Conservation (phyloP, 305 asterid genomes). For the Solanum hybrid region DNA sequence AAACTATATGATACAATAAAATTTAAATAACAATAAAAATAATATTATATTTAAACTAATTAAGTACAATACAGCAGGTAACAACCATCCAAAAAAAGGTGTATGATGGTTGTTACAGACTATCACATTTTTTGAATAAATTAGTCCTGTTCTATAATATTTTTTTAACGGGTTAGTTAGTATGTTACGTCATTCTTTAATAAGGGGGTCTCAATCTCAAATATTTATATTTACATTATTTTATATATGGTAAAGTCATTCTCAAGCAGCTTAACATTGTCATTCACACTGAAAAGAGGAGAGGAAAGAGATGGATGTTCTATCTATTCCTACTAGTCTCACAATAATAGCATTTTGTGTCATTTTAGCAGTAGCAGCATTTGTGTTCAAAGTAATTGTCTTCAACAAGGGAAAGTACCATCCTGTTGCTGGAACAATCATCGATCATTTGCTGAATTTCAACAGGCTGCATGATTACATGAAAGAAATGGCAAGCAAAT, state of each 20-base stretch:
- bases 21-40: no score
- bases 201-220: no score
- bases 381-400: neutral
- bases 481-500: neutral
- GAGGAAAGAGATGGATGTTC: neutral
- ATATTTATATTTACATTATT: no score
- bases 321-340: neutral
- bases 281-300: neutral
- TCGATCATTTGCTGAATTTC: constrained; percentile 6
- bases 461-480: constrained; percentile 5
- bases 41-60: no score
- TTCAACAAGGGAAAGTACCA: neutral
- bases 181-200: no score
- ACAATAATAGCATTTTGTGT: constrained; percentile 4
- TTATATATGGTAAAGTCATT: no score
- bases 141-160: neutral
- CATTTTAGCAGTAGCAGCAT: neutral
- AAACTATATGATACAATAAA: no score
- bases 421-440: constrained; percentile 7
- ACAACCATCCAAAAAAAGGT: no score
- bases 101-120: no score
- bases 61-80: no score
- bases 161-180: no score
- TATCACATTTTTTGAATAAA: no score
- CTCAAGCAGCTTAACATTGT: neutral